A percentile compares a stretch with the other conserved stretches of the same genome.
Conservation (phyloP, 169 alveolate genomes). For the Plasmodium knowlesi region DNA sequence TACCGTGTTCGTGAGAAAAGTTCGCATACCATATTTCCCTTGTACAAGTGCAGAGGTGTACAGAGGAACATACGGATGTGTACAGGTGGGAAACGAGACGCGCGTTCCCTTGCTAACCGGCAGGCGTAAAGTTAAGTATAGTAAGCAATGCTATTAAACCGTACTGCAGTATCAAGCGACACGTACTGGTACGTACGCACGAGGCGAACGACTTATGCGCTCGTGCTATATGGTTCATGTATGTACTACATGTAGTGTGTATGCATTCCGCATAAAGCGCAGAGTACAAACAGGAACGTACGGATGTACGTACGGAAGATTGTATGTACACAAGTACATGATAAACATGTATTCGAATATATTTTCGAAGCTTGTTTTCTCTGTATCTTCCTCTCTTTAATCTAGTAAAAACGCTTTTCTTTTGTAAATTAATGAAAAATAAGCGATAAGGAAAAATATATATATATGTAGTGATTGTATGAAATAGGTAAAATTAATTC, state of each 20-base stretch:
- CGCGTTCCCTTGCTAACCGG: neutral
- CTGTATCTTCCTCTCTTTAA: conserved; percentile 28
- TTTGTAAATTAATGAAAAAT: conserved; percentile 1
- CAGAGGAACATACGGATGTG: neutral
- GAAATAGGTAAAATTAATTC: conserved; percentile 12
- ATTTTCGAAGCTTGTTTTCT: conserved; percentile 60
- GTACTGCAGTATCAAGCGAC: neutral
- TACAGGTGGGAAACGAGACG: neutral
- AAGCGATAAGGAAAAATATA: neutral
- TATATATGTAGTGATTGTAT: neutral
- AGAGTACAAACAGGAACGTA: neutral
- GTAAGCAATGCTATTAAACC: neutral
- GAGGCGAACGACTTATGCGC: neutral
- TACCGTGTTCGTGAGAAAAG: neutral
- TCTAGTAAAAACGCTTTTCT: conserved; percentile 36
- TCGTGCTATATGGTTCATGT: neutral
- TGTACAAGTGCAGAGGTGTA: neutral
- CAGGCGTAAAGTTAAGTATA: neutral
- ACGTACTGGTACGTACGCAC: neutral
- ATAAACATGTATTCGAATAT: conserved; percentile 33
- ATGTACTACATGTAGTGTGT: neutral
- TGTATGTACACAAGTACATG: neutral
- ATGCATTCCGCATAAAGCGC: neutral
- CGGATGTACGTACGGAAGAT: neutral
- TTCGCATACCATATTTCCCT: neutral